Evolutionary conservation across 1,284 basidiomycete genomes (phyloP), one percentile per base, ranked within the genome.

Genomic region (Cronartium quercuum): DNA sequence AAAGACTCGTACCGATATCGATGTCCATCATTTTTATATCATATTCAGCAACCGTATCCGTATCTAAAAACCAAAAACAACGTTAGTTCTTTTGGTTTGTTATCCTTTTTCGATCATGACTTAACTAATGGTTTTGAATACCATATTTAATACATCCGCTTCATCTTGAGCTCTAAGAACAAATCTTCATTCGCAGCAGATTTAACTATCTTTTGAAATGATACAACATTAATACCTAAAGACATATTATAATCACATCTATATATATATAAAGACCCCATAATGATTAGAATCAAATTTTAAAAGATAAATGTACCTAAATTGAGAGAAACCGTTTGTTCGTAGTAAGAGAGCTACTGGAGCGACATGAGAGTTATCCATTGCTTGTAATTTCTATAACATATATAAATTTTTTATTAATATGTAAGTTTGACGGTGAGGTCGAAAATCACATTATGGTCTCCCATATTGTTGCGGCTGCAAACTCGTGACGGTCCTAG

Each of bases 11-110:
- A 71, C 68, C 68, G 29, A 66, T 66, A 71, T 99, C 95, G 80
- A 99, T 99, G 81, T 98, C 96, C 94, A 99, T 98, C 71, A 98
- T 88, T 83, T 98, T 98, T 89, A 99, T 92, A 80, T 97, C 94
- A 84, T 98, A 98, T 82, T 98, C 93, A 34, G 93, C 94, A 70
- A 98, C 90, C 73, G 96, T 89, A 83, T 98, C 95, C 10, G 90
- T 88, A 83, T 90, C 92, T 95, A 79, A 51, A 75, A 37, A 37
- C 41, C n/a, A 41, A 67, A 69, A 42, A 40, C 47, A 63, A 37
- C 35, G 70, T 40, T 75, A 76, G 62, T 67, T 79, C 29, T 79
- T 75, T 35, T 24, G 57, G n/a, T 21, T n/a, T n/a, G 15, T 4
- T 37, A 40, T 6, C 6, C 34, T 15, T 44, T 24, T 41, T 24